Percentiles rank a stretch among this genome's conserved stretches.
Evolutionary conservation across 495 filamentous ascomycete species (phyloP).

Genomic region (Cairneyella variabilis): DNA sequence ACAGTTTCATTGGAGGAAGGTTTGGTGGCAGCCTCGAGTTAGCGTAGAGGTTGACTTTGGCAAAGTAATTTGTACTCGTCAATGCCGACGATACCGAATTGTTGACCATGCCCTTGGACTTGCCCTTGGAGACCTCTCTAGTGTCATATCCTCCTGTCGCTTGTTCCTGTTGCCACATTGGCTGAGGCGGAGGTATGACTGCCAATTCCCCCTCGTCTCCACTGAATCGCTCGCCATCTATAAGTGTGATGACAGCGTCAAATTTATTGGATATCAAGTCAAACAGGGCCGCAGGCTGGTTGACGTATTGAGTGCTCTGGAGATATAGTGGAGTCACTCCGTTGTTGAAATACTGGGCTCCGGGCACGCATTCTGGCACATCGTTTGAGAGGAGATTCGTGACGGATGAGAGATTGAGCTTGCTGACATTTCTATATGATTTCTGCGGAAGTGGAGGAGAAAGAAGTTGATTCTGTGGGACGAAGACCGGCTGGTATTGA

Average conservation of each 20-base stretch:
- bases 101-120: conserved; percentile 20
- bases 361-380: conserved; percentile 26
- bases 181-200: conserved; percentile 34
- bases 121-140: conserved; percentile 10
- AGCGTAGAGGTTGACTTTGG: conserved; percentile 73
- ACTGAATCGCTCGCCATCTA: conserved; percentile 62
- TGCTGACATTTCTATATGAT: conserved; percentile 15
- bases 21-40: conserved; percentile 71
- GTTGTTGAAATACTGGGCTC: conserved; percentile 32
- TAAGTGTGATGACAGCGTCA: conserved; percentile 60
- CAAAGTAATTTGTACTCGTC: conserved; percentile 54
- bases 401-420: conserved; percentile 18
- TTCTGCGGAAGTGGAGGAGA: conserved; percentile 12
- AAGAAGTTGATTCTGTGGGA: conserved; percentile 5
- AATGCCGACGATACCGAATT: conserved; percentile 18
- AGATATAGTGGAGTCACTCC: conserved; percentile 30
- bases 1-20: conserved; percentile 63
- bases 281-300: conserved; percentile 45
- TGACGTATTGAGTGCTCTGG: conserved; percentile 36
- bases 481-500: conserved; percentile 19
- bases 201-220: conserved; percentile 60
- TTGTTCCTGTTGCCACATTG: conserved; percentile 15
- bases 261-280: conserved; percentile 56
- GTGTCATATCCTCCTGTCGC: conserved; percentile 18
- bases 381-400: conserved; percentile 35